phyloP scores from a whole-genome alignment of 129 eudicot genomes.

The Logfia minima region DNA sequence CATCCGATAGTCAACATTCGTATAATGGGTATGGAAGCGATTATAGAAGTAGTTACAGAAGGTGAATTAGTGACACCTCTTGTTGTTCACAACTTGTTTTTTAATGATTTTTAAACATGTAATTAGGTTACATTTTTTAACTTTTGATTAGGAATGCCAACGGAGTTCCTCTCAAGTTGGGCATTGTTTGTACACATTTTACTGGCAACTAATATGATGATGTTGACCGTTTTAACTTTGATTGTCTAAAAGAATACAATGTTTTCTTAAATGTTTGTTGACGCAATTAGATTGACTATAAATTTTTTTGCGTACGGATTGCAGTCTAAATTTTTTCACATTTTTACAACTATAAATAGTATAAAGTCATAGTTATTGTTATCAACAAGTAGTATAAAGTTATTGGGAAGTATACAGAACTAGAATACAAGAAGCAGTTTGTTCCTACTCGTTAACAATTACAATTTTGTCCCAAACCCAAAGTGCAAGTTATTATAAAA shows the following conservation, averaged over 20 bases:
- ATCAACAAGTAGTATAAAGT: too few species aligned
- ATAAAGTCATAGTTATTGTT: too few species aligned
- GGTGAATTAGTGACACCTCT: neutral
- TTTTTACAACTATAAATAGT: neutral
- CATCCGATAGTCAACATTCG: neutral
- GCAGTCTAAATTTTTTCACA: neutral
- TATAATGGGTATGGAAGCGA: constrained; percentile 8
- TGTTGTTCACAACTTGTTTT: neutral
- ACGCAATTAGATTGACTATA: neutral
- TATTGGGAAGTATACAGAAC: neutral
- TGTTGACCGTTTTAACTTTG: neutral
- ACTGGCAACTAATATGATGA: neutral
- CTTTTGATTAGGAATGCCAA: neutral
- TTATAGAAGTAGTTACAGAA: constrained; percentile 8
- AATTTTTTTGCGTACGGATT: neutral
- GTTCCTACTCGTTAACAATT: too few species aligned
- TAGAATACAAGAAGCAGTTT: too few species aligned
- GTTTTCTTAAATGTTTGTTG: neutral
- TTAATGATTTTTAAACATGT: neutral
- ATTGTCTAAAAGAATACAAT: neutral
- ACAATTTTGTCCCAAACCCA: too few species aligned
- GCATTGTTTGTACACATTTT: constrained; percentile 2
- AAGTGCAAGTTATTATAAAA: too few species aligned
- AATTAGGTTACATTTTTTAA: neutral
- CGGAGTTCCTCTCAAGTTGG: neutral